Conservation (phyloP, 106 monocot species). For the Dactylorhiza incarnata region DNA sequence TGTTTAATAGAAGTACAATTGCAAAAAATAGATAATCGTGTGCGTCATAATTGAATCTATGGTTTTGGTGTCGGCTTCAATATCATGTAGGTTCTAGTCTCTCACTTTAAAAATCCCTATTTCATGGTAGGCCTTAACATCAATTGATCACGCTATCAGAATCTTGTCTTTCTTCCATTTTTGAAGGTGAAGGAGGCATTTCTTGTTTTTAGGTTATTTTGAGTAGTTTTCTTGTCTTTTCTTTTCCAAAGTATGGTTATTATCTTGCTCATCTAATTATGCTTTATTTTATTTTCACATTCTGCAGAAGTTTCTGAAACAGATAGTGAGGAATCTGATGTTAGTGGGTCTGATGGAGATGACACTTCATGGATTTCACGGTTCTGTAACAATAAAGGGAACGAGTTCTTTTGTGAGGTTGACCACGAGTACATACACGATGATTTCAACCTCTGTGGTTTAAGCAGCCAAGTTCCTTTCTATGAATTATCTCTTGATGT, state of each 20-base stretch:
- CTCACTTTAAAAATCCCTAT: too few species aligned
- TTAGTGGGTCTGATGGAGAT: constrained; percentile 48
- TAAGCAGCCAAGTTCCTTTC: constrained; percentile 40
- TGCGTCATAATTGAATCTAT: not conserved
- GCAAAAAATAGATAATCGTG: not conserved
- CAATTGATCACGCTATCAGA: too few species aligned
- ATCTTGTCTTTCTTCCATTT: too few species aligned
- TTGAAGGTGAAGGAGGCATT: too few species aligned
- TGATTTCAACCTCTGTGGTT: constrained; percentile 64
- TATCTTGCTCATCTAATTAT: not conserved
- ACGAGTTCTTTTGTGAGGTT: constrained; percentile 61
- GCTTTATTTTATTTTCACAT: not conserved
- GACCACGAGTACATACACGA: constrained; percentile 59
- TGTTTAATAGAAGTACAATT: not conserved
- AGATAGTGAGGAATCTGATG: constrained; percentile 49
- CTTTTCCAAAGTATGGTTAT: not conserved
- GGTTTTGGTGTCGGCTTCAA: not conserved
- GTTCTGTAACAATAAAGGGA: constrained; percentile 54
- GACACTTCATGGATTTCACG: constrained; percentile 61
- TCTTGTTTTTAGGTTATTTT: too few species aligned
- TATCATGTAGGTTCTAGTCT: not conserved
- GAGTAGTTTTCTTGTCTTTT: too few species aligned
- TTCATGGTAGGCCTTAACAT: too few species aligned
- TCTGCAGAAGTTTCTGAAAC: constrained; percentile 29
- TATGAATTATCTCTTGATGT: constrained; percentile 59